Evolutionary conservation across 2,329 filamentous ascomycete species (phyloP), one percentile per base, ranked within the genome.

Genomic region (Fusarium buharicum): DNA sequence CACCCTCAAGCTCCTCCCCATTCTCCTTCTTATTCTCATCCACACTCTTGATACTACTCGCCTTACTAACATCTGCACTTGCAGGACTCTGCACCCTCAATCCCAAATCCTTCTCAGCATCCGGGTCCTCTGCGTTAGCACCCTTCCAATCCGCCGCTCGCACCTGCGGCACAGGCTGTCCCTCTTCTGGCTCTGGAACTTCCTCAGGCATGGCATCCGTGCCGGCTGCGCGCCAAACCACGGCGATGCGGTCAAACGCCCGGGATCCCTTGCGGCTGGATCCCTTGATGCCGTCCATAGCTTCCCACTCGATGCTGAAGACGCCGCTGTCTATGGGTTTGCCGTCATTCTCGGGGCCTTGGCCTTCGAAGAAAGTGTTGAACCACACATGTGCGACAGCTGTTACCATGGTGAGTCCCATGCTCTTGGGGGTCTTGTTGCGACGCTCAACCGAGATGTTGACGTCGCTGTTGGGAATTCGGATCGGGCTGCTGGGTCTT

Each of bases 311-410:
- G 24, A 87, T 83, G 55, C 79, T 76, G 45, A 87, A 87, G 4
- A 86, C 79, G 11, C 85, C 94, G 10, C 84, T 90, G 38, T 88
- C 83, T 44, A 90, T 83, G 0, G 91, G 82, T 14, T 81, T 78
- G 20, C 90, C 91, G 24, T 79, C 75, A 37, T 87, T 82, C 70
- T 93, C 90, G 0, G 90, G 88, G 0, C 90, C 90, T 17, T 85
- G 80, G 39, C 93, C 93, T 77, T 98, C 95, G 70, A 98, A 98
- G 76, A 88, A 98, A 2, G 88, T 82, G 72, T 99, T 99, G 81
- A 97, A 97, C 95, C 95, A 99, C 14, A 97, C 91, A 71, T 98
- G 94, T 0, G 93, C 93, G 10, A 98, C 89, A 0, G 93, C 89
- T 0, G 94, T 97, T 4, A 97, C 92, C 88, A 98, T 92, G 1